Percentiles rank a stretch among this genome's conserved stretches.
Evolutionary conservation across 192 early-diverging fungal species (phyloP).

Genomic region (Gamsiella multidivaricata): DNA sequence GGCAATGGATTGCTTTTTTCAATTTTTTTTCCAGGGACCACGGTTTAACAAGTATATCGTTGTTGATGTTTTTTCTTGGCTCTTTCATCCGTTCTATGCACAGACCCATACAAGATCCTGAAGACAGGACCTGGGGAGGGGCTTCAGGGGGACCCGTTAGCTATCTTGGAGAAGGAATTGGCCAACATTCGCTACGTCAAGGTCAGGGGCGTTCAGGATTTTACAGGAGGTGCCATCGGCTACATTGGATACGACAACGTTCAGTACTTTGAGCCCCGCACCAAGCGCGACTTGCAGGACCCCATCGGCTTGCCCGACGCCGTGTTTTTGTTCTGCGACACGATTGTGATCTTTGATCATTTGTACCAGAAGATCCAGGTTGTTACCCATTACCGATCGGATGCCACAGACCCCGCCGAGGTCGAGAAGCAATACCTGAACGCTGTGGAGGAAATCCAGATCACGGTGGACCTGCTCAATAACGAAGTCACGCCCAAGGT

Average conservation of each 20-base stretch:
- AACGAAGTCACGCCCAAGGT: slow-evolving; percentile 80
- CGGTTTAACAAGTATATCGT: too few relatives aligned
- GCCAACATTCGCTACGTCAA: slow-evolving; percentile 78
- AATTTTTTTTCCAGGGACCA: too few relatives aligned
- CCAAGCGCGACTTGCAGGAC: slow-evolving; percentile 81
- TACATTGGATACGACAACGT: slow-evolving; percentile 98
- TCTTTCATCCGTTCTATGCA: neutral
- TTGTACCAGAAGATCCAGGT: slow-evolving; percentile 92
- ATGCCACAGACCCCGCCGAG: slow-evolving; percentile 63
- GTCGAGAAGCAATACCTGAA: slow-evolving; percentile 73
- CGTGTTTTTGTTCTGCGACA: slow-evolving; percentile 95
- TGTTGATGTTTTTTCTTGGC: neutral
- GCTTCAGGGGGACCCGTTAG: slow-evolving; percentile 86
- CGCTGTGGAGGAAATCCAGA: slow-evolving; percentile 76
- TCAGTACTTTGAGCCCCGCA: slow-evolving; percentile 97
- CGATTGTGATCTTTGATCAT: slow-evolving; percentile 96
- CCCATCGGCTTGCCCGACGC: slow-evolving; percentile 92
- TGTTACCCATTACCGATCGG: slow-evolving; percentile 86
- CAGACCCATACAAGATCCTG: slow-evolving; percentile 89
- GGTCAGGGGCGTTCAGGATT: slow-evolving; percentile 84
- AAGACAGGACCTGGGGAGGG: slow-evolving; percentile 79
- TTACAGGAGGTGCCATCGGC: slow-evolving; percentile 96
- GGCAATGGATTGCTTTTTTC: too few relatives aligned
- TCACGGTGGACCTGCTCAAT: slow-evolving; percentile 75
- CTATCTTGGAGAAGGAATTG: slow-evolving; percentile 88